Evolutionary conservation across 352 stramenopile genomes (phyloP), one percentile per base, ranked within the genome.

Genomic region (Pythium plurisporium): DNA sequence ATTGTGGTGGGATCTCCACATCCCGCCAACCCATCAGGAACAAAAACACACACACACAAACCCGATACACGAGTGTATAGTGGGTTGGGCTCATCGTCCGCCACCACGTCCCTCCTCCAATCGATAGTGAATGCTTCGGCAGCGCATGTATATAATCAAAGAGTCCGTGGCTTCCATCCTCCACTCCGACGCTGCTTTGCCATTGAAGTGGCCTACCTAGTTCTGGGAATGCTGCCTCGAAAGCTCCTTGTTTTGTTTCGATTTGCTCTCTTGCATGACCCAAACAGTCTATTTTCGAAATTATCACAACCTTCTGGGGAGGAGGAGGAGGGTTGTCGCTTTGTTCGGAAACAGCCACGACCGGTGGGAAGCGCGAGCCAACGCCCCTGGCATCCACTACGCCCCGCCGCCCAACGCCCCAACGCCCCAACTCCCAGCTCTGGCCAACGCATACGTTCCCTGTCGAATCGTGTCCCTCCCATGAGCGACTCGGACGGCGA

Each of bases 401-500:
- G n/a, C n/a, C n/a, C n/a, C n/a, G n/a, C n/a, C n/a, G n/a, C n/a
- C n/a, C n/a, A n/a, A n/a, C n/a, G n/a, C n/a, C n/a, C n/a, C n/a
- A n/a, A n/a, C n/a, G n/a, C n/a, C n/a, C n/a, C n/a, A n/a, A n/a
- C n/a, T n/a, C n/a, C n/a, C n/a, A n/a, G n/a, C n/a, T n/a, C n/a
- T n/a, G n/a, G n/a, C n/a, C n/a, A n/a, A n/a, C n/a, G n/a, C n/a
- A n/a, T n/a, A n/a, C n/a, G n/a, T n/a, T n/a, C n/a, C n/a, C n/a
- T n/a, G n/a, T n/a, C n/a, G n/a, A n/a, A n/a, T n/a, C n/a, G n/a
- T n/a, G n/a, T n/a, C n/a, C n/a, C n/a, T n/a, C n/a, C n/a, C 42
- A 82, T 61, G 70, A 60, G 64, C 52, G 73, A 79, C 56, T 76
- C 67, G 60, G 81, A 88, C 52, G 81, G 82, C 23, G 81, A 91